Conservation (phyloP, 2,329 filamentous ascomycete genomes). For the Cucurbitaria berberidis region DNA sequence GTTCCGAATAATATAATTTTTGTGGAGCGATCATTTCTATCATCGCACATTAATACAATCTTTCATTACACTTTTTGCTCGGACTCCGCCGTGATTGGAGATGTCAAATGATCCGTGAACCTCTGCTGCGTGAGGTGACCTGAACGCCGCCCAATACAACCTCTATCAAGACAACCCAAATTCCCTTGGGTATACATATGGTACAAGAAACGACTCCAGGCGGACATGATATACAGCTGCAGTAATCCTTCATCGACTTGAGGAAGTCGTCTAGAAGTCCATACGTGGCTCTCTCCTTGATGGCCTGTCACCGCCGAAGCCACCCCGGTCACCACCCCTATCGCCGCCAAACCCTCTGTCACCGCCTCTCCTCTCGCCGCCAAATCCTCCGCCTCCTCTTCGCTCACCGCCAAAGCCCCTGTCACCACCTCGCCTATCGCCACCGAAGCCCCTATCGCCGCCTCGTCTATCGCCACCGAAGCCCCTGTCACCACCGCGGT, state of each 20-base stretch:
- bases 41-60: not conserved
- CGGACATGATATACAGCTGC: not conserved
- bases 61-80: not conserved
- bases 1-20: too few relatives aligned
- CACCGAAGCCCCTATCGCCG: not conserved
- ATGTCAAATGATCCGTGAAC: not conserved
- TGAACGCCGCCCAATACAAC: slow-evolving; percentile 15
- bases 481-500: slow-evolving; percentile 14
- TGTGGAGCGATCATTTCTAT: too few relatives aligned
- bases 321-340: slow-evolving; percentile 18
- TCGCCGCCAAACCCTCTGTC: not conserved
- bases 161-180: slow-evolving; percentile 17
- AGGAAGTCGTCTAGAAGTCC: slow-evolving; percentile 5
- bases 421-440: slow-evolving; percentile 18
- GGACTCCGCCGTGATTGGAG: slow-evolving; percentile 8
- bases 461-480: slow-evolving; percentile 13
- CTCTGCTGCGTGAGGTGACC: not conserved
- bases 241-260: not conserved
- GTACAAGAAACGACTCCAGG: slow-evolving; percentile 15
- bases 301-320: slow-evolving; percentile 9
- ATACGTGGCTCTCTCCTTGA: slow-evolving; percentile 18
- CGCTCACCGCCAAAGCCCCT: slow-evolving; percentile 10
- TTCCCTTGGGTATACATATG: slow-evolving; percentile 21
- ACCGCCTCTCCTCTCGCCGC: slow-evolving; percentile 6
- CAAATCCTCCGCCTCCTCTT: slow-evolving; percentile 10